Evolutionary conservation across 768 basidiomycete genomes (phyloP).

Genomic region (Saitozyma sp.): DNA sequence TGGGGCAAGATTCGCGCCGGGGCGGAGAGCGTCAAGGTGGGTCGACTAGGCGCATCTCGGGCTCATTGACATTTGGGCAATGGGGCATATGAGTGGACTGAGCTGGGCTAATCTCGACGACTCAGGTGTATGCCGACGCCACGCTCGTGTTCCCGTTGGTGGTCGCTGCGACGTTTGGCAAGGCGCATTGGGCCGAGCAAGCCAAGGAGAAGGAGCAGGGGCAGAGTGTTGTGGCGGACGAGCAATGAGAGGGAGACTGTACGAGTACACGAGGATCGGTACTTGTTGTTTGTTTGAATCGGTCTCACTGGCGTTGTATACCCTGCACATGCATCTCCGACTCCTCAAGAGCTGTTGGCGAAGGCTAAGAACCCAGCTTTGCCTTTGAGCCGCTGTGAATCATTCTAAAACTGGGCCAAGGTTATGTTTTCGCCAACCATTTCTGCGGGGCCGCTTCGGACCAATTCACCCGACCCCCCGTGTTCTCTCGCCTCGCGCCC

Average conservation of each 20-base stretch:
- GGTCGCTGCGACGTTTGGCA: constrained; percentile 90
- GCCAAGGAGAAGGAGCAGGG: constrained; percentile 3
- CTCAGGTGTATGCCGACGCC: constrained; percentile 88
- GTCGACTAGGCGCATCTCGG: constrained; percentile 24
- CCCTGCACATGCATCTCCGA: background rate
- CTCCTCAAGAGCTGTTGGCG: too few relatives aligned
- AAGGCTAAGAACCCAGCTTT: too few relatives aligned
- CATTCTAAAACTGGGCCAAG: too few relatives aligned
- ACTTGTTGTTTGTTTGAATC: too few relatives aligned
- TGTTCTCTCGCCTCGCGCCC: too few relatives aligned
- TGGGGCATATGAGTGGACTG: background rate
- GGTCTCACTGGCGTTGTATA: background rate
- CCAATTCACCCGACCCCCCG: too few relatives aligned
- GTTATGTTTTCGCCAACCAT: too few relatives aligned
- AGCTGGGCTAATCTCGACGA: background rate
- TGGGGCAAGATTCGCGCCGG: constrained; percentile 97
- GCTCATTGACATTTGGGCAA: background rate
- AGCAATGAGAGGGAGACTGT: too few relatives aligned
- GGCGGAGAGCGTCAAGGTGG: constrained; percentile 55
- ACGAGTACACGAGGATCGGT: too few relatives aligned
- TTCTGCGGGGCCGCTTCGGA: too few relatives aligned
- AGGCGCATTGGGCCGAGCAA: constrained; percentile 53
- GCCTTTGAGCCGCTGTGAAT: too few relatives aligned
- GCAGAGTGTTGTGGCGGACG: background rate
- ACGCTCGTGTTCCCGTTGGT: constrained; percentile 93